Base-by-base conservation (phyloP, 139 green algal genomes). In the Raphidocelis subcapitata region DNA sequence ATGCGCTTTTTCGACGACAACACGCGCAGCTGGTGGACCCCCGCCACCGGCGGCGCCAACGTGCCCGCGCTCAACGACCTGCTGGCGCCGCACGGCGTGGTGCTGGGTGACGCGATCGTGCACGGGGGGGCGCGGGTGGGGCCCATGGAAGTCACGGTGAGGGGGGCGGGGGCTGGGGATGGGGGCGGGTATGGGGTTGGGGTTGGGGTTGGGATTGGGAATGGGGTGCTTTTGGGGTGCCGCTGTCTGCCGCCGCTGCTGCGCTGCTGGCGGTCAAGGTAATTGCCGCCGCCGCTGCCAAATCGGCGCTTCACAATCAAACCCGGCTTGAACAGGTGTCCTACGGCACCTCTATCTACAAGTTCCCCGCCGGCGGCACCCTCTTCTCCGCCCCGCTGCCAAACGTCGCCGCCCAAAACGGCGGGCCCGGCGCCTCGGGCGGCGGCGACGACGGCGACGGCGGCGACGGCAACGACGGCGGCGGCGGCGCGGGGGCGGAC, bases 1-100 rank as follows among this genome's bases (percentile, higher is more conserved):
- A 95, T 99, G 89, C 80, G 80, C 18, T 99, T 99, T 81, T 98
- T 96, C 77, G 96, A 99, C 69, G 96, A 99, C 88, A 99, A 99
- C 88, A 99, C 96, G 0, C 87, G 94, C 67, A 88, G 65, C 74
- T 96, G 88, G 88, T 97, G 93, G 92, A 89, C 87, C 23, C 90
- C 92, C 3, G 85, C 83, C 41, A 88, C 83, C 31, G 95, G 95
- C 23, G 96, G 96, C 20, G 87, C 88, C n/a, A 98, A 99, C 77
- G 84, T 99, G 32, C 96, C 96, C 18, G 96, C 92, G 0, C 73
- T 99, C 14, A 99, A 99, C 77, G 93, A 98, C 41, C 77, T 99
- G 67, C 86, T 99, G 54, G 73, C 67, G 16, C 84, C 85, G 0
- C 96, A 91, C 68, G 88, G 86, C 4, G 85, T 95, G n/a, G 88